Evolutionary conservation across 1,284 basidiomycete genomes (phyloP).

Genomic region (Ustilago vetiveriae): DNA sequence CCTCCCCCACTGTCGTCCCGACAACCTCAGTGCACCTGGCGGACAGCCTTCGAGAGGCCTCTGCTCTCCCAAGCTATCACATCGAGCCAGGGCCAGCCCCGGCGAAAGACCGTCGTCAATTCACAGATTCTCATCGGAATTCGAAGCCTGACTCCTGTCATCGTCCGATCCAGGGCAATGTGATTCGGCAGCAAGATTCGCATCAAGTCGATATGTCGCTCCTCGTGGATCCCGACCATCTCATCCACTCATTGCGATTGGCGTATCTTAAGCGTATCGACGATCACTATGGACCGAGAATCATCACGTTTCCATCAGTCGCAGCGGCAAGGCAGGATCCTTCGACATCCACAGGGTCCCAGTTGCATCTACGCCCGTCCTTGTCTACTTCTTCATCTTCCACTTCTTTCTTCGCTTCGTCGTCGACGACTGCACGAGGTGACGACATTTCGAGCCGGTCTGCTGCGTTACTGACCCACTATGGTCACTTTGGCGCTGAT

Average conservation of each 20-base stretch:
- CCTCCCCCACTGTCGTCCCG: too few species aligned
- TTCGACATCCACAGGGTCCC: background rate
- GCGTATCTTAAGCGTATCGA: constrained; percentile 59
- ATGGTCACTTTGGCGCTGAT: constrained; percentile 28
- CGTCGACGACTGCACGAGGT: constrained; percentile 5
- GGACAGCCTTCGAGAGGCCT: too few species aligned
- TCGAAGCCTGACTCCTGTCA: too few species aligned
- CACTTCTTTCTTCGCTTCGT: constrained; percentile 24
- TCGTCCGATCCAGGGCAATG: background rate
- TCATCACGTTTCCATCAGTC: constrained; percentile 52
- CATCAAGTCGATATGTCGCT: constrained; percentile 34
- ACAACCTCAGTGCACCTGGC: too few species aligned
- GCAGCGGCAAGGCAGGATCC: constrained; percentile 4
- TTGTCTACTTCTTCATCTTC: constrained; percentile 26
- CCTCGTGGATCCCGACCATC: constrained; percentile 49
- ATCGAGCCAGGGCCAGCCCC: too few species aligned
- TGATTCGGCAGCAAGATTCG: background rate
- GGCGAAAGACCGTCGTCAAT: too few species aligned
- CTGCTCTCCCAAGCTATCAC: too few species aligned
- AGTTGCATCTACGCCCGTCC: background rate
- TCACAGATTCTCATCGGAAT: too few species aligned
- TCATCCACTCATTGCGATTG: constrained; percentile 56
- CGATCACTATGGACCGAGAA: constrained; percentile 52
- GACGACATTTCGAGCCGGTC: background rate
- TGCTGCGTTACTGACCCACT: constrained; percentile 5